Evolutionary conservation across 2,329 filamentous ascomycete species (phyloP), one percentile per base, ranked within the genome.

Genomic region (Bipolaris victoriae): DNA sequence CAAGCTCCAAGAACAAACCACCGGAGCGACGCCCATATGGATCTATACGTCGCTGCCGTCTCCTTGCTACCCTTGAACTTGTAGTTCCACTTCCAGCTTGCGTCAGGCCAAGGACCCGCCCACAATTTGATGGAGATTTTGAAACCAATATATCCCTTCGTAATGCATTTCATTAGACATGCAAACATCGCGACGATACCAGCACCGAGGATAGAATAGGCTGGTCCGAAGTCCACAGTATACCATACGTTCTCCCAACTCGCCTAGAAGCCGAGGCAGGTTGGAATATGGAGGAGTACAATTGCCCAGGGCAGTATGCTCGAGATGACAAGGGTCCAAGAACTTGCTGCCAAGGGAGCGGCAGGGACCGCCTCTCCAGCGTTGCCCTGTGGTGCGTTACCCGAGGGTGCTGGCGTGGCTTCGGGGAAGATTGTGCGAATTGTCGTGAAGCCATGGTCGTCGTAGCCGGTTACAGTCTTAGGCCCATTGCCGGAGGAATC

Each of bases 371-470:
- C 44, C 6, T 22, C 36, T 31, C 49, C 60, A 24, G 58, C 61
- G 16, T 61, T 64, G 52, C 58, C 63, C 49, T 64, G 47, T 10
- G 58, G 39, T 3, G 44, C 16, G 10, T 37, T 58, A 20, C 18
- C 10, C n/a, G 46, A 40, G 20, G 57, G 49, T 31, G 31, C 48
- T 9, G 57, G 50, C 2, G 63, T 65, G 15, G 61, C 59, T 43
- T 58, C 52, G 11, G 63, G 58, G 39, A 64, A 63, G 29, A 62
- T 55, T 6, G 78, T 80, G 55, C 76, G 74, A 1, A 81, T 77
- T 1, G 81, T 83, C 26, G 77, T 76, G 68, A 84, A 84, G 33
- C 82, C 81, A 61, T 78, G 77, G 31, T 82, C 69, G 65, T 84
- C 76, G 65, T 77, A 84, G 13, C 75, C 71, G 6, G 81, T 83